Conservation (phyloP, 257 asterid species). For the Forsythia viridissima region DNA sequence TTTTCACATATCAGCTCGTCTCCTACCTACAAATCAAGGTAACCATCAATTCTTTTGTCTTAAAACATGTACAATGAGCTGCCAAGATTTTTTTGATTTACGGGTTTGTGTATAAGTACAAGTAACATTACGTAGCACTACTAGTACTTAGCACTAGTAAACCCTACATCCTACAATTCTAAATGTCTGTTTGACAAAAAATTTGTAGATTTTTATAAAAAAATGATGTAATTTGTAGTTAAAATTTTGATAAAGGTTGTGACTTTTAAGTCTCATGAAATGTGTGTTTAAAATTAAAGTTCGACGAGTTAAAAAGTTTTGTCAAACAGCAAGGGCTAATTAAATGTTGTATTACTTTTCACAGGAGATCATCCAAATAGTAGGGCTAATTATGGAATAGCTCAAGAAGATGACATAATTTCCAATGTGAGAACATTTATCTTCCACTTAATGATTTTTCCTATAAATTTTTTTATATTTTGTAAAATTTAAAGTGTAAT, state of each 20-base stretch:
- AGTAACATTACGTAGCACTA: too few relatives aligned
- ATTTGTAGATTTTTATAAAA: too few relatives aligned
- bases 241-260: too few relatives aligned
- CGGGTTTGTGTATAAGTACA: background rate
- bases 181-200: too few relatives aligned
- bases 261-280: too few relatives aligned
- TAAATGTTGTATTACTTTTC: background rate
- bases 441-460: background rate
- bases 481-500: background rate
- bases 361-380: background rate
- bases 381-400: background rate
- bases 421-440: background rate
- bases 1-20: conserved; percentile 3
- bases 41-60: background rate
- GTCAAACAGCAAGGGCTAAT: background rate
- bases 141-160: too few relatives aligned
- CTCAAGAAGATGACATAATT: background rate
- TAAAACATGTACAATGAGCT: too few relatives aligned
- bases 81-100: too few relatives aligned
- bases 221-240: too few relatives aligned
- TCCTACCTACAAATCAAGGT: conserved; percentile 4
- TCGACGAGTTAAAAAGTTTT: too few relatives aligned
- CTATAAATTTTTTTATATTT: background rate
- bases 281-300: too few relatives aligned
- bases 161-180: too few relatives aligned